Evolutionary conservation across 306 rosid species (phyloP).

Genomic region (Cucurbita pepo): DNA sequence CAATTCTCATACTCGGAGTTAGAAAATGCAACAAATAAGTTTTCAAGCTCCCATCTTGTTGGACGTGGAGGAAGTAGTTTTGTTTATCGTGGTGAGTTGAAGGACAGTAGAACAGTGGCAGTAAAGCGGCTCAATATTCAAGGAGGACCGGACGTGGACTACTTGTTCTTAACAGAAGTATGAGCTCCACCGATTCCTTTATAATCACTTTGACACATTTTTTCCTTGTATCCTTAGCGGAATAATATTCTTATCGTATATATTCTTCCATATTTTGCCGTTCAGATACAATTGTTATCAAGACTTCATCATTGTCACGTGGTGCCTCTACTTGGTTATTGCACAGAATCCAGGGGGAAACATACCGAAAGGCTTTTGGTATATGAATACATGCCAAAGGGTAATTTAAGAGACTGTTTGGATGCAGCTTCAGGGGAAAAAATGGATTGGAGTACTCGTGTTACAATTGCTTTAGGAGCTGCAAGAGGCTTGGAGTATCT

Average conservation of each 20-base stretch:
- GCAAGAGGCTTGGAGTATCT: constrained; percentile 96
- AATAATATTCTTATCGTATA: neutral
- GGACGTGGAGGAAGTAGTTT: constrained; percentile 90
- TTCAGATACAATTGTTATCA: constrained; percentile 79
- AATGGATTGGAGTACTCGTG: constrained; percentile 72
- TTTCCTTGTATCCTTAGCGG: neutral
- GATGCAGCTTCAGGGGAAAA: constrained; percentile 42
- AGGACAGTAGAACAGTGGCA: constrained; percentile 56
- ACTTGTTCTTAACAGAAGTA: constrained; percentile 68
- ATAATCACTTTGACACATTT: neutral
- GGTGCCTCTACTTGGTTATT: constrained; percentile 87
- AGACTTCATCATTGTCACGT: constrained; percentile 88
- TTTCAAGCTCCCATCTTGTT: constrained; percentile 60
- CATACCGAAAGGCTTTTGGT: constrained; percentile 66
- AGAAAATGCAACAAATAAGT: constrained; percentile 67
- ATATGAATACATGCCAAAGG: constrained; percentile 66
- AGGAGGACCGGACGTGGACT: constrained; percentile 53
- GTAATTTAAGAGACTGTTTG: constrained; percentile 76
- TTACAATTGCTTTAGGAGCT: constrained; percentile 82
- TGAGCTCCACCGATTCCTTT: constrained; percentile 8
- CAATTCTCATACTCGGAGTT: constrained; percentile 64
- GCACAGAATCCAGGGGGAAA: constrained; percentile 65
- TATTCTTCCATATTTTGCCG: constrained; percentile 1
- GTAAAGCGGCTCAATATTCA: constrained; percentile 61
- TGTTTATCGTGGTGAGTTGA: constrained; percentile 68